A percentile compares a stretch with the other conserved stretches of the same genome.
Evolutionary conservation across 768 basidiomycete species (phyloP).

Genomic region (Amanita inopinata): DNA sequence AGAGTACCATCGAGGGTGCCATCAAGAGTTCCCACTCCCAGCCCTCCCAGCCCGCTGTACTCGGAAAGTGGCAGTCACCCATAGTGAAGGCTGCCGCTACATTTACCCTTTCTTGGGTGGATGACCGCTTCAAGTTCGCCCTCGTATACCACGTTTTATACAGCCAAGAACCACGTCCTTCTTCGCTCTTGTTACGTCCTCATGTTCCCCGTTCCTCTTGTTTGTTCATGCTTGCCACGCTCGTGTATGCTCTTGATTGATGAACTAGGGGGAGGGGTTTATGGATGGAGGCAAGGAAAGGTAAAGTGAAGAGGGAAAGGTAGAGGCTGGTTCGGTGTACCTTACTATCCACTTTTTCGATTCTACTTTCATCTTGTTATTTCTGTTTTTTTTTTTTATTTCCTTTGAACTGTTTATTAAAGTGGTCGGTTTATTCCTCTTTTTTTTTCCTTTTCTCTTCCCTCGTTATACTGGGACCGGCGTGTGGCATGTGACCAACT

Average conservation of each 20-base stretch:
- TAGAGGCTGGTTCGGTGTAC: background rate
- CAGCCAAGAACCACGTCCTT: background rate
- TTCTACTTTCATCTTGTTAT: background rate
- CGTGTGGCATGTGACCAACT: too few relatives aligned
- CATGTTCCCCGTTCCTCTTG: background rate
- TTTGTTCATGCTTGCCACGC: background rate
- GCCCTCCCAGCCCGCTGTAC: slow-evolving; percentile 3
- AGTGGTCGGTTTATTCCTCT: background rate
- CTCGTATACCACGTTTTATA: slow-evolving; percentile 1
- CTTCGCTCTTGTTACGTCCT: background rate
- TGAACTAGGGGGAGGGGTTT: too few relatives aligned
- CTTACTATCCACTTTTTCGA: slow-evolving; percentile 1
- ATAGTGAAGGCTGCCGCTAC: background rate
- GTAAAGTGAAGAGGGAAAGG: background rate
- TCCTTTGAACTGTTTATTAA: background rate
- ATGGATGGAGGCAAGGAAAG: background rate
- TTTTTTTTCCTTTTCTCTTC: background rate
- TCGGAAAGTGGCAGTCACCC: background rate
- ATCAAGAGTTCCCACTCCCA: slow-evolving; percentile 12
- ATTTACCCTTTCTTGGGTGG: background rate
- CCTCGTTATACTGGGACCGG: background rate
- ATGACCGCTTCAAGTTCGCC: background rate
- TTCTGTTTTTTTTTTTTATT: background rate
- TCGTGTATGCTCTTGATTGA: too few relatives aligned
- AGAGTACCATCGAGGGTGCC: slow-evolving; percentile 24